phyloP scores from a whole-genome alignment of 2,329 filamentous ascomycete genomes.

The Pseudogymnoascus sp. region DNA sequence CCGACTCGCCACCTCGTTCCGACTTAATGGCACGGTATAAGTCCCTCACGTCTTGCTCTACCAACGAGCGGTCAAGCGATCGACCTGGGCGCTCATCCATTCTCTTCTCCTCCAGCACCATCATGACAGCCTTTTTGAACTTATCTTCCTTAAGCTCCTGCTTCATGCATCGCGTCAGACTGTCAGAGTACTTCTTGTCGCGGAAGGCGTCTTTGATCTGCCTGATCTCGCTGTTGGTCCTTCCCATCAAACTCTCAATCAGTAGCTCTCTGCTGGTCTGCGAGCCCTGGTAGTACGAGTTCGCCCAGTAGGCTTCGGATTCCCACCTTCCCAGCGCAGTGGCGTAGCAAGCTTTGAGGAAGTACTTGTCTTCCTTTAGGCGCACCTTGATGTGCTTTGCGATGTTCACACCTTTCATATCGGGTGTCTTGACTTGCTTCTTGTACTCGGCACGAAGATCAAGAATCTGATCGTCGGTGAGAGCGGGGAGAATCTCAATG shows the following conservation, averaged over 20 bases:
- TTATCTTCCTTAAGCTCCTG: conserved; percentile 92
- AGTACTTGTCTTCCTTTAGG: conserved; percentile 65
- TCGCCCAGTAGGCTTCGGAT: conserved; percentile 93
- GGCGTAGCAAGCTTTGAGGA: conserved; percentile 88
- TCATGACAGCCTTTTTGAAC: conserved; percentile 80
- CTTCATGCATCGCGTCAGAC: conserved; percentile 76
- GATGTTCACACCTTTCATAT: conserved; percentile 72
- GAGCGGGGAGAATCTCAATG: conserved; percentile 73
- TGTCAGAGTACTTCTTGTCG: conserved; percentile 86
- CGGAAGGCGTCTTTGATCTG: conserved; percentile 81
- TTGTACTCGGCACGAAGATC: conserved; percentile 87
- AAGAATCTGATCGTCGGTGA: conserved; percentile 82
- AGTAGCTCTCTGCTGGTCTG: conserved; percentile 78
- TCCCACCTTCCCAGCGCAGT: conserved; percentile 87
- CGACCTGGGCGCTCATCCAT: conserved; percentile 59
- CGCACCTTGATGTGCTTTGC: conserved; percentile 75
- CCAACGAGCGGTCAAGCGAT: conserved; percentile 36
- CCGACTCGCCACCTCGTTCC: conserved; percentile 75
- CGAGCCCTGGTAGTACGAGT: conserved; percentile 92
- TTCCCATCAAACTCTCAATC: conserved; percentile 87
- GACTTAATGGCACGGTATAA: conserved; percentile 61
- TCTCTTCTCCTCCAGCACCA: conserved; percentile 72
- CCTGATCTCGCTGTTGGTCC: conserved; percentile 77
- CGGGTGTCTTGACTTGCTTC: conserved; percentile 72
- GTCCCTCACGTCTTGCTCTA: conserved; percentile 65